Percentiles rank a stretch among this genome's conserved stretches.
Conservation (phyloP, 2,329 filamentous ascomycete genomes). For the Coccinonectria pachysandricola region DNA sequence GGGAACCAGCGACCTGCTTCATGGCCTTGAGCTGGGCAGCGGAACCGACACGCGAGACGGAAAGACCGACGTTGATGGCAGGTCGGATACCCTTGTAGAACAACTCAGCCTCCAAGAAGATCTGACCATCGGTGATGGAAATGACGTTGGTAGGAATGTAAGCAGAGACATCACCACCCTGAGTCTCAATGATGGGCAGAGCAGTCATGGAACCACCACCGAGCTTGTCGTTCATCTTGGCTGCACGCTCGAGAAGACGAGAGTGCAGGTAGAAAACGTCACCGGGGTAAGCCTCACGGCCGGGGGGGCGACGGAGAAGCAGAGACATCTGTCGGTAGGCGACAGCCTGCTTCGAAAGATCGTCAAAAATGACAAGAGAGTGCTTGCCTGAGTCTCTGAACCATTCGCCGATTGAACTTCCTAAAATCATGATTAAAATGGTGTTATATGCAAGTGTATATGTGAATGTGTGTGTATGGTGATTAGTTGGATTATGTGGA, state of each 20-base stretch:
- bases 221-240: slow-evolving; percentile 96
- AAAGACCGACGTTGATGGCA: slow-evolving; percentile 99
- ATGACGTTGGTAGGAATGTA: slow-evolving; percentile 99
- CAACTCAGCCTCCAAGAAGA: slow-evolving; percentile 97
- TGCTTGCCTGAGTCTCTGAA: slow-evolving; percentile 85
- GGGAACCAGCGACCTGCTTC: slow-evolving; percentile 99
- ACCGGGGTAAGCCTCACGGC: slow-evolving; percentile 98
- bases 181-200: slow-evolving; percentile 96
- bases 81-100: slow-evolving; percentile 99
- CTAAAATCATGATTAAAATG: too few species aligned
- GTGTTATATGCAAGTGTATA: too few species aligned
- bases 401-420: slow-evolving; percentile 54
- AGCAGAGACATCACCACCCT: slow-evolving; percentile 99
- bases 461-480: too few species aligned
- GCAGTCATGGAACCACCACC: slow-evolving; percentile 95
- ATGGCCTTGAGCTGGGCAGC: slow-evolving; percentile 99
- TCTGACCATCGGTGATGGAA: slow-evolving; percentile 99
- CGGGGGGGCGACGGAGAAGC: slow-evolving; percentile 90
- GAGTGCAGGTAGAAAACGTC: slow-evolving; percentile 99
- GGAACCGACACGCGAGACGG: slow-evolving; percentile 98
- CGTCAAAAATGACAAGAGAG: slow-evolving; percentile 83
- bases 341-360: slow-evolving; percentile 95
- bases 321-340: slow-evolving; percentile 99
- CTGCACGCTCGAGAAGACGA: slow-evolving; percentile 96
- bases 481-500: too few species aligned